A percentile compares a stretch with the other conserved stretches of the same genome.
These are phyloP conservation scores for Eucalyptus sideroxylon DNA, from an alignment of 345 rosid genomes.

Conservation along the genomic window DNA sequence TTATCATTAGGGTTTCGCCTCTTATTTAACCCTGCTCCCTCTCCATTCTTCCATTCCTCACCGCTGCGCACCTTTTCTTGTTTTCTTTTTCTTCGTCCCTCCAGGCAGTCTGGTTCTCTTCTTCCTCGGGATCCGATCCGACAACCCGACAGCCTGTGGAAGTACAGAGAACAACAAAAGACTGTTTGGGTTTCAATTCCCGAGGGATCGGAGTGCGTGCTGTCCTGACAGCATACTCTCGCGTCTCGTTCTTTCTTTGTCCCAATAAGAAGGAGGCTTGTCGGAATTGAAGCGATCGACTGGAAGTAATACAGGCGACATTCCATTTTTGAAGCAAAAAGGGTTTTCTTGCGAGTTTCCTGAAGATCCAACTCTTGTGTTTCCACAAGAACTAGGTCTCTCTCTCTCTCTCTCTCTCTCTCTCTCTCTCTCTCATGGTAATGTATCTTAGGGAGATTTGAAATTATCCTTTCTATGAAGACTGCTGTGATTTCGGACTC, in stretches of 20 bases:
- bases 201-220: neutral
- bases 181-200: constrained; percentile 12
- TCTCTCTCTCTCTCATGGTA: neutral
- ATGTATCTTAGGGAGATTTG: neutral
- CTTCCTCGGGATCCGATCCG: constrained; percentile 35
- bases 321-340: neutral
- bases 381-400: neutral
- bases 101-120: neutral
- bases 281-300: neutral
- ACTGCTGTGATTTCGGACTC: neutral
- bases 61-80: neutral
- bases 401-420: neutral
- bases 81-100: neutral
- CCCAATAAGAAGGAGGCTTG: neutral
- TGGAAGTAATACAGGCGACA: neutral
- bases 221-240: neutral
- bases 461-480: neutral
- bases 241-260: neutral
- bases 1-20: constrained; percentile 20
- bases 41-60: constrained; percentile 17
- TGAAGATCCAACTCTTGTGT: neutral
- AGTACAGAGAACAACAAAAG: neutral
- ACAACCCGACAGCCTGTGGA: constrained; percentile 5
- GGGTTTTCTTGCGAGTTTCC: neutral
- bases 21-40: constrained; percentile 22